Conservation (phyloP, 2,329 filamentous ascomycete species). For the Neonectria sp. region DNA sequence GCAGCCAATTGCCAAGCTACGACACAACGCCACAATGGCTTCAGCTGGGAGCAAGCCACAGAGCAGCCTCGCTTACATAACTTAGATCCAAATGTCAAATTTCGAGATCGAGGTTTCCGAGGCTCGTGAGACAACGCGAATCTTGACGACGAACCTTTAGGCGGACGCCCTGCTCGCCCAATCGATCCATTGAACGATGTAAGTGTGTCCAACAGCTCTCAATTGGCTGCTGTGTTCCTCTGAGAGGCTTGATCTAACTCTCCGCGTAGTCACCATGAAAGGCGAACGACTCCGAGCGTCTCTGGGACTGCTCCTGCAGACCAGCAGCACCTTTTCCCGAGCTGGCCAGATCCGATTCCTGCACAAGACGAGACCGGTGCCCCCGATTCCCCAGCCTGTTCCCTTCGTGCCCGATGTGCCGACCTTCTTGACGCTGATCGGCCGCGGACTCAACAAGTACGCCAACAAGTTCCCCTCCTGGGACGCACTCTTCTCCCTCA, state of each 20-base stretch:
- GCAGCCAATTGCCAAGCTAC: conserved; percentile 27
- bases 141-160: conserved; percentile 37
- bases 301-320: conserved; percentile 51
- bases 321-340: conserved; percentile 49
- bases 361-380: conserved; percentile 58
- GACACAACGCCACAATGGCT: conserved; percentile 34
- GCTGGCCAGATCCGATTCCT: conserved; percentile 60
- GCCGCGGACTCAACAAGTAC: conserved; percentile 87
- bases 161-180: conserved; percentile 39
- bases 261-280: conserved; percentile 49
- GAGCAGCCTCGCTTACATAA: conserved; percentile 54
- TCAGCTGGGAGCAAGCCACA: conserved; percentile 16
- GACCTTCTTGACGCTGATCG: conserved; percentile 93
- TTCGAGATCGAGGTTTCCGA: conserved; percentile 44
- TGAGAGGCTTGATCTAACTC: conserved; percentile 26
- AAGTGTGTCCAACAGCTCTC: conserved; percentile 6
- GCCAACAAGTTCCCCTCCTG: conserved; percentile 90
- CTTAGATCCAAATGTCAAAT: conserved; percentile 44
- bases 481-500: conserved; percentile 90
- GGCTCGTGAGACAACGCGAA: conserved; percentile 35
- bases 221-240: background rate
- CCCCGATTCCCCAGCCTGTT: conserved; percentile 76
- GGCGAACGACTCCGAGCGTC: conserved; percentile 51
- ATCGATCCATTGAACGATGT: conserved; percentile 43
- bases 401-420: conserved; percentile 88